Base-by-base conservation (phyloP, 1,284 basidiomycete genomes). In the Boletus albobrunnescens region DNA sequence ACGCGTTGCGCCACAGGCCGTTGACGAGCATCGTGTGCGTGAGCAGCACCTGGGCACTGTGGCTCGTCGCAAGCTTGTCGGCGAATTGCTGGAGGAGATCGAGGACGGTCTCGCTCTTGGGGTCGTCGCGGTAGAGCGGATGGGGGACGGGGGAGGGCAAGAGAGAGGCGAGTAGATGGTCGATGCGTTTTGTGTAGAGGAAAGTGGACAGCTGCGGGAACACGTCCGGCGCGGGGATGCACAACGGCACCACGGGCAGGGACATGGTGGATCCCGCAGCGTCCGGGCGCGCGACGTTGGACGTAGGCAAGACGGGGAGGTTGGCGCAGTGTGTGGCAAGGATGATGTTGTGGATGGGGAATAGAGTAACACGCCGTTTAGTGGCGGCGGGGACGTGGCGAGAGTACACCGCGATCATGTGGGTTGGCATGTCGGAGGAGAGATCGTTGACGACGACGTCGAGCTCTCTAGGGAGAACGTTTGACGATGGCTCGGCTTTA, bases 1-100 rank as follows among this genome's bases (percentile, higher is more conserved):
- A 76, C 3, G 72, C 72, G 59, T 84, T 83, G 37, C 71, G 67
- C 81, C 83, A 85, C 12, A 85, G 62, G 1, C 78, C 78, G 50
- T 79, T 72, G 42, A 77, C 65, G 39, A 67, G 57, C 50, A 71
- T 67, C 20, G 73, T 65, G 47, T 70, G 69, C 6, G 59, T 51
- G 47, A 74, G 64, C 27, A 78, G 64, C 1, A 55, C 58, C 19
- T 62, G 58, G 0, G 61, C 49, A 6, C 56, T 60, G 50, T 60
- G 58, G 36, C 53, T 61, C 42, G 44, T 54, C 7, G 69, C 64
- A 16, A 75, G 63, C 22, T 56, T 54, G 12, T 32, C 30, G 9
- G 68, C 62, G 35, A 59, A 69, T 6, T 47, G 44, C 0, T 48
- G 44, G n/a, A 64, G 53, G 0, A 55, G 49, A 0, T n/a, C 36